phyloP scores from a whole-genome alignment of 352 stramenopile species.

The Globisporangium barbulae region DNA sequence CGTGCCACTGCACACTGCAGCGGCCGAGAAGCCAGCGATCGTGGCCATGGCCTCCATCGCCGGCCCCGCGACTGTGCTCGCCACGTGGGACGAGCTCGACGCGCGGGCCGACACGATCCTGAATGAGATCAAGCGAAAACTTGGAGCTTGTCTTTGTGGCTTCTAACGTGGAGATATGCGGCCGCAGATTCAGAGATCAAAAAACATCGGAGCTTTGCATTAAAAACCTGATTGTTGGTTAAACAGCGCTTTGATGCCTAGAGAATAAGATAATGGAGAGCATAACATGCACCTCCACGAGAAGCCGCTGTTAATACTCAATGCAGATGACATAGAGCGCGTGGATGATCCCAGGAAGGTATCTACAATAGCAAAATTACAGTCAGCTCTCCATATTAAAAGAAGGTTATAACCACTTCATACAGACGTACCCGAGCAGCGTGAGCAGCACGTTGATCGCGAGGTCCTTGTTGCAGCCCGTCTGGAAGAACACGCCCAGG shows the following conservation, averaged over 20 bases:
- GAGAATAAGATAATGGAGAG: too few relatives aligned
- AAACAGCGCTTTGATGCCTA: too few relatives aligned
- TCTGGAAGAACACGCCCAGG: constrained; percentile 38
- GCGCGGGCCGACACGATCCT: constrained; percentile 40
- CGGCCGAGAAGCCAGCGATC: constrained; percentile 19
- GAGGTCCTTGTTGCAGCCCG: constrained; percentile 38
- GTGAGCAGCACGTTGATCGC: constrained; percentile 71
- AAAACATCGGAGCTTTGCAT: too few relatives aligned
- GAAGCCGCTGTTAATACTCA: too few relatives aligned
- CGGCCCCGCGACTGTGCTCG: constrained; percentile 35
- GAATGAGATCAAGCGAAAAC: constrained; percentile 47
- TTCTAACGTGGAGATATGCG: constrained; percentile 33
- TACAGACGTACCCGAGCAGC: constrained; percentile 33
- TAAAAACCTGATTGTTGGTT: too few relatives aligned
- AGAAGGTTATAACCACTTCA: neutral
- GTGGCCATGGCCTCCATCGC: constrained; percentile 44
- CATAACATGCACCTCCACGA: neutral
- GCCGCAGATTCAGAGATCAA: too few relatives aligned
- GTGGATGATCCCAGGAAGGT: constrained; percentile 69
- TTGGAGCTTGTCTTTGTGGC: constrained; percentile 58
- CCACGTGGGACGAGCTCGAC: constrained; percentile 57
- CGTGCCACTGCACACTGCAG: constrained; percentile 12
- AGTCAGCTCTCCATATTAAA: neutral
- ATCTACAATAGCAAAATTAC: constrained; percentile 23
- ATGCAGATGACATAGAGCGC: constrained; percentile 36